These are phyloP conservation scores for Wickerhamiella domercqiae DNA, from an alignment of 805 yeast genomes.

Conservation along the genomic window DNA sequence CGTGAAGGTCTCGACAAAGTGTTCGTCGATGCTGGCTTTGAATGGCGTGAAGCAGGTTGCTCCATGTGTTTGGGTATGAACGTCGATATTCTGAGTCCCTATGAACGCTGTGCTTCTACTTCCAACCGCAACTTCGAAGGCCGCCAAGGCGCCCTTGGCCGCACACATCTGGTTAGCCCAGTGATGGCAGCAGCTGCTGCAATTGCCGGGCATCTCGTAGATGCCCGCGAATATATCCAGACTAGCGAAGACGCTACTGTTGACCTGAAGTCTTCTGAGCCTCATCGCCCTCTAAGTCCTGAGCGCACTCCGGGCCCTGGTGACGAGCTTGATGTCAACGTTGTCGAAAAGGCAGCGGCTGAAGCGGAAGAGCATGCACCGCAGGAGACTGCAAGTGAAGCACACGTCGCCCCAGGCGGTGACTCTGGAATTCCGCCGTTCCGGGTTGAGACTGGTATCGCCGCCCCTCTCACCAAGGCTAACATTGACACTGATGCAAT, in stretches of 20 bases:
- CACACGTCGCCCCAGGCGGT: slow-evolving; percentile 20
- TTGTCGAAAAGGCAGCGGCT: slow-evolving; percentile 36
- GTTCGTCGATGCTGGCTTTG: slow-evolving; percentile 84
- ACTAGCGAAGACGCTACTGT: slow-evolving; percentile 23
- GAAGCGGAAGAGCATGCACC: slow-evolving; percentile 26
- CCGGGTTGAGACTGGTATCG: slow-evolving; percentile 59
- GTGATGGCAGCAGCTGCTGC: slow-evolving; percentile 99
- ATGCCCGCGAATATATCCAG: slow-evolving; percentile 69
- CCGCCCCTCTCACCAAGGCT: slow-evolving; percentile 90
- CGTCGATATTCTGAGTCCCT: slow-evolving; percentile 88
- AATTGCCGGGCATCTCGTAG: slow-evolving; percentile 76
- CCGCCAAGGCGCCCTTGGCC: slow-evolving; percentile 91
- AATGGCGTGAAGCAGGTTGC: slow-evolving; percentile 99
- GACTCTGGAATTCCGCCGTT: slow-evolving; percentile 59
- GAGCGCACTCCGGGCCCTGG: slow-evolving; percentile 24
- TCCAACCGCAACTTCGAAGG: slow-evolving; percentile 98
- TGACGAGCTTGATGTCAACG: slow-evolving; percentile 47
- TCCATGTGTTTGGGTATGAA: slow-evolving; percentile 99
- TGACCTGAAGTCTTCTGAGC: slow-evolving; percentile 29
- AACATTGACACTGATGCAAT: slow-evolving; percentile 98
- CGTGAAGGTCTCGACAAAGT: slow-evolving; percentile 85
- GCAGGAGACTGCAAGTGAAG: slow-evolving; percentile 16
- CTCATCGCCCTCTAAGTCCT: slow-evolving; percentile 1
- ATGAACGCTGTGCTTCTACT: slow-evolving; percentile 97
- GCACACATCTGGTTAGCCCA: slow-evolving; percentile 97